A percentile compares a stretch with the other conserved stretches of the same genome.
Evolutionary conservation across 2,329 filamentous ascomycete species (phyloP).

Genomic region (Aspergillus chevalieri): DNA sequence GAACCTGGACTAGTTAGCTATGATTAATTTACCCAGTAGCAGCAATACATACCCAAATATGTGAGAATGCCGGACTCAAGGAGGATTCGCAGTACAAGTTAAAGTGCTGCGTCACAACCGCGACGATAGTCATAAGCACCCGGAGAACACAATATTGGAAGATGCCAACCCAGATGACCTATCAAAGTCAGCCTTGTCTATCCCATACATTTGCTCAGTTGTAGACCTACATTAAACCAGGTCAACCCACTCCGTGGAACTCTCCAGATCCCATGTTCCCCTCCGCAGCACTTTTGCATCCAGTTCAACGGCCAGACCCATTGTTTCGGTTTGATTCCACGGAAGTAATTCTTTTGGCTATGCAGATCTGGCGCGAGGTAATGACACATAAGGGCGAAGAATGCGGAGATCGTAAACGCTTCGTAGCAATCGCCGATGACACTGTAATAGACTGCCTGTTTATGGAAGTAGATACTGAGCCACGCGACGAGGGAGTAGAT

Average conservation of each 20-base stretch:
- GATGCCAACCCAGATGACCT: conserved; percentile 64
- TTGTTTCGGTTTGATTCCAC: conserved; percentile 58
- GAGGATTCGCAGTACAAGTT: conserved; percentile 72
- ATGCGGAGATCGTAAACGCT: conserved; percentile 79
- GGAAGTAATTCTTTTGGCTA: conserved; percentile 75
- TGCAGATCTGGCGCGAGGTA: conserved; percentile 73
- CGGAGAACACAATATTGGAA: conserved; percentile 83
- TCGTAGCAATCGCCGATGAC: conserved; percentile 81
- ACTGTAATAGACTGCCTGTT: conserved; percentile 72
- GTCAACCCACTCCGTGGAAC: conserved; percentile 75
- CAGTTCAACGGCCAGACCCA: conserved; percentile 73
- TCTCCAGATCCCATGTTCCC: conserved; percentile 62
- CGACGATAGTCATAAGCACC: conserved; percentile 70
- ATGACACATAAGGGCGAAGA: conserved; percentile 76
- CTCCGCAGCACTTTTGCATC: conserved; percentile 64
- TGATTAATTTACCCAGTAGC: neutral
- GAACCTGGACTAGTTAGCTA: conserved; percentile 39
- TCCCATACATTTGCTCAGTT: neutral
- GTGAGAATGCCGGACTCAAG: conserved; percentile 69
- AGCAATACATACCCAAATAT: conserved; percentile 62
- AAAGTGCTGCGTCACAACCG: conserved; percentile 65
- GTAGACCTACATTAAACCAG: conserved; percentile 67
- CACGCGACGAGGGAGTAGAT: conserved; percentile 71
- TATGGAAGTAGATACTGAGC: conserved; percentile 67
- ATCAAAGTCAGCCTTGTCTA: conserved; percentile 1